Evolutionary conservation across 306 rosid genomes (phyloP), one percentile per base, ranked within the genome.

Genomic region (Echinosophora koreensis): DNA sequence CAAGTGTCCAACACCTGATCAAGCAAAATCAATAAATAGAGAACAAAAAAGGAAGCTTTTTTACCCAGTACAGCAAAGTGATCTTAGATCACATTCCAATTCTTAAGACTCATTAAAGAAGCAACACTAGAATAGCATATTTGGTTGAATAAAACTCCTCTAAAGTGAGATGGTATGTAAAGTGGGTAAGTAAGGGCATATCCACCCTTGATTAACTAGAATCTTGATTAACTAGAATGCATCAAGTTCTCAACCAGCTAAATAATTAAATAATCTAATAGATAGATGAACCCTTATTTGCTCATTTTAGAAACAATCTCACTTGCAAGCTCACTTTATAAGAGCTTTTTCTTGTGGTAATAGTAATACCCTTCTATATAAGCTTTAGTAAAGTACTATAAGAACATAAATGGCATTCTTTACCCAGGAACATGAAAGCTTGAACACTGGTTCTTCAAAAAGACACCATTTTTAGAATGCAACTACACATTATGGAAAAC

Each of bases 81-180:
- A 78, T 4, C 66, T 28, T 4, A 32, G 59, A 75, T 56, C 66
- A 62, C 70, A 74, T 55, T 79, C 56, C 59, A 27, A 55, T 35
- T 47, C 59, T 22, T 8, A 74, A 39, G 64, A 58, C 60, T 66
- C 69, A 66, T 16, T 17, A 62, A 62, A 62, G 49, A 73, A 77
- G 28, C 6, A 77, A 51, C 61, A 64, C 2, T 50, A 30, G 11
- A 47, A 67, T 34, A 22, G 30, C 13, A 22, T 22, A 22, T 22
- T 22, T 22, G 22, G 1, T 22, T 22, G 22, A 22, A 22, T 22
- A 22, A 22, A 22, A 22, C 22, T 22, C 22, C 22, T 22, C 22
- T 22, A 22, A 22, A 22, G 22, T 22, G 22, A 22, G 22, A 22
- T 22, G 22, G 22, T 22, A 22, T 22, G 22, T 22, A 22, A 22